These are phyloP conservation scores for Rubia tinctorum DNA, from an alignment of 305 asterid genomes.

Conservation along the genomic window DNA sequence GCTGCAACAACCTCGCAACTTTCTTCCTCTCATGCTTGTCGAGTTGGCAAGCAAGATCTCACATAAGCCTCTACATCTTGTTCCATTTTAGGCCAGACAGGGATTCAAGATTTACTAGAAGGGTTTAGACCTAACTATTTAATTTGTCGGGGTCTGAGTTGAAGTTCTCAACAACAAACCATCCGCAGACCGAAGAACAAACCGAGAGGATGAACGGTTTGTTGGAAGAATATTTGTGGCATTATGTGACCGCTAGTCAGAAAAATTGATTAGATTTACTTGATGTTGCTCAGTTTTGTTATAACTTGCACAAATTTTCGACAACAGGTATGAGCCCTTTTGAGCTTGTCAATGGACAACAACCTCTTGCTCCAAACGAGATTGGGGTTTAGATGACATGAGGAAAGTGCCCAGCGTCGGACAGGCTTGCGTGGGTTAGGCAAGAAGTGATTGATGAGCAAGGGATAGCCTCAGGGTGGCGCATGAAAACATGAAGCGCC, in stretches of 20 bases:
- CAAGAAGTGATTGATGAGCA: background rate
- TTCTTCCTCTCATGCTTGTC: too few species aligned
- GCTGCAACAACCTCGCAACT: too few species aligned
- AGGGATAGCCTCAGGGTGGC: background rate
- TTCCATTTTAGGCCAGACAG: too few species aligned
- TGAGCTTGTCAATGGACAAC: background rate
- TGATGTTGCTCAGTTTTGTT: too few species aligned
- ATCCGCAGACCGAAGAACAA: constrained; percentile 6
- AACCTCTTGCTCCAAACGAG: background rate
- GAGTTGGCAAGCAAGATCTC: too few species aligned
- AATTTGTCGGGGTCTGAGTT: background rate
- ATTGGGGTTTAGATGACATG: background rate
- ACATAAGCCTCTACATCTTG: too few species aligned
- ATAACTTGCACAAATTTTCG: background rate
- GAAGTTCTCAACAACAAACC: background rate
- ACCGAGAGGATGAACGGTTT: background rate
- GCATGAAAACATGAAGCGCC: background rate
- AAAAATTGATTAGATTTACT: background rate
- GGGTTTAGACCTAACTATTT: background rate
- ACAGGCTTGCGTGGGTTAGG: background rate
- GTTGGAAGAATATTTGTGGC: background rate
- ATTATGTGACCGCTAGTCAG: background rate
- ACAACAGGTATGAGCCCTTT: background rate
- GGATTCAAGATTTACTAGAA: background rate
- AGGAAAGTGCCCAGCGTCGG: background rate